A percentile compares a stretch with the other conserved stretches of the same genome.
Evolutionary conservation across 192 early-diverging fungal genomes (phyloP).

Genomic region (Backusella luteola): DNA sequence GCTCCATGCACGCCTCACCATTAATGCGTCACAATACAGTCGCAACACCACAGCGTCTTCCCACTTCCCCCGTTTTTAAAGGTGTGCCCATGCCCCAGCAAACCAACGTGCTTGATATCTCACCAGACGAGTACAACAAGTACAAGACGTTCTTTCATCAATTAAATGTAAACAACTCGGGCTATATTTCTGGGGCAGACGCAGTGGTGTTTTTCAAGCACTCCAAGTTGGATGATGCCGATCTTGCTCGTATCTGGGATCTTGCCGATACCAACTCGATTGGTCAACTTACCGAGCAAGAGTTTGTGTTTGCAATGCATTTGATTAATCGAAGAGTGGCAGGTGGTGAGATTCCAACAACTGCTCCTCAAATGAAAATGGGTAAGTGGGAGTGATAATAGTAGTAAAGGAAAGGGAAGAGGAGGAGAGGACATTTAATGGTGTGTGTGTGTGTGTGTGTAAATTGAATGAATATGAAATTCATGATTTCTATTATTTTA

Average conservation of each 20-base stretch:
- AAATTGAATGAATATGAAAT: not conserved
- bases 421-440: not conserved
- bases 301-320: slow-evolving; percentile 81
- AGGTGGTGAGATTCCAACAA: slow-evolving; percentile 58
- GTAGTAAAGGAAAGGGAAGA: not conserved
- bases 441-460: not conserved
- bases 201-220: slow-evolving; percentile 38
- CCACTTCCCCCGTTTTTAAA: slow-evolving; percentile 9
- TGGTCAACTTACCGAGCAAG: slow-evolving; percentile 58
- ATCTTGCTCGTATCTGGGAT: slow-evolving; percentile 46
- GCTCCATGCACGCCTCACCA: slow-evolving; percentile 15
- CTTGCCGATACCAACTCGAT: slow-evolving; percentile 61
- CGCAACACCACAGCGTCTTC: not conserved
- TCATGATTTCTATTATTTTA: not conserved
- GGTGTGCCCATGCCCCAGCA: not conserved
- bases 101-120: slow-evolving; percentile 52
- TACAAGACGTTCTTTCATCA: slow-evolving; percentile 74
- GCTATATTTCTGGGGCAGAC: slow-evolving; percentile 58
- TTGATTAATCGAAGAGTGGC: slow-evolving; percentile 61
- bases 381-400: not conserved
- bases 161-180: slow-evolving; percentile 63
- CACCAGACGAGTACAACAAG: slow-evolving; percentile 68
- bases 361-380: not conserved
- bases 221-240: slow-evolving; percentile 33
- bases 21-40: slow-evolving; percentile 9